Evolutionary conservation across 345 rosid species (phyloP), one percentile per base, ranked within the genome.

Genomic region (Linum usitatissimum): DNA sequence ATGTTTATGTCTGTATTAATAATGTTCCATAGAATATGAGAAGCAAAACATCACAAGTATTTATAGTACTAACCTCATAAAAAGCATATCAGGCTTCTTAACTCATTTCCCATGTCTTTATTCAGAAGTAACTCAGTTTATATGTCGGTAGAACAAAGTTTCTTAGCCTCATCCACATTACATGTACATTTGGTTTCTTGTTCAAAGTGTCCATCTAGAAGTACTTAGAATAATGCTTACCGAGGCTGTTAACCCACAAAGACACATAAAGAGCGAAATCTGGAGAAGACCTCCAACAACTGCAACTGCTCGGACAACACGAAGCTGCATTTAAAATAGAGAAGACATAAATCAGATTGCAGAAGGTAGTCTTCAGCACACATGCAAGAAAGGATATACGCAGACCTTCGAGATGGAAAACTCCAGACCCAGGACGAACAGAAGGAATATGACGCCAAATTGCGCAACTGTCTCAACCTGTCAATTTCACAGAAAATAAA

Each of bases 361-460:
- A 34, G 34, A n/a, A 60, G 12, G 19, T 60, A 38, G 48, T 42
- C 4, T 13, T 8, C 4, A 55, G 23, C 70, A 66, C 57, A 20
- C 15, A 59, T 51, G 30, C 12, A 7, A 18, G 3, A 36, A 60
- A 51, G 42, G 3, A 73, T 69, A 38, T n/a, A 65, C 21, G 64
- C 68, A 49, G 45, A 88, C 98, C 85, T 88, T 91, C 40, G 90
- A 60, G 15, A 86, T 74, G 7, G 98, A 88, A 72, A 91, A 91
- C 76, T 91, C 96, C 70, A 91, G 75, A 62, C 98, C 96, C 68
- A 88, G 72, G 19, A 96, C 98, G 76, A 91, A 91, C 75, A 91
- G 92, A 60, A 91, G 95, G 79, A 91, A 88, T 71, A 91, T 84
- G 60, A 91, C 98, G 72, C 98, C 98, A 77, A 92, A 92, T 68